Evolutionary conservation across 2,329 filamentous ascomycete genomes (phyloP).

Genomic region (Lecanicillium sp.): DNA sequence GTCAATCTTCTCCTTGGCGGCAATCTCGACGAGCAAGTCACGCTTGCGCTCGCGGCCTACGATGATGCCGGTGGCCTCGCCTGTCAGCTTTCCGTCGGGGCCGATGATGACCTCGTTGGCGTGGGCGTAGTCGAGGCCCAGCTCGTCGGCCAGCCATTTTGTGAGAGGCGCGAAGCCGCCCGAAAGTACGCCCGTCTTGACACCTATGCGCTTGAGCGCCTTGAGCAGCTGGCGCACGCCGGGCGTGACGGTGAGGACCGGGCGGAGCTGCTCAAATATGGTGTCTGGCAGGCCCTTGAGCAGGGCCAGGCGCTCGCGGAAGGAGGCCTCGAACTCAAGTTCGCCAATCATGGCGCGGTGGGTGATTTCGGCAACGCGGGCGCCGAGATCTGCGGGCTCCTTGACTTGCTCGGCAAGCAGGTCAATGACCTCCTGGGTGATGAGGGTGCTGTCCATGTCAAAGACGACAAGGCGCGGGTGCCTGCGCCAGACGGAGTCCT

Average conservation of each 20-base stretch:
- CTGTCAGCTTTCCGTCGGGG: constrained; percentile 58
- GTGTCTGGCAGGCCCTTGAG: constrained; percentile 73
- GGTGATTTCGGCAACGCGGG: constrained; percentile 81
- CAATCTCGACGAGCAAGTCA: constrained; percentile 65
- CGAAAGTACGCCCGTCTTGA: constrained; percentile 84
- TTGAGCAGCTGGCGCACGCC: constrained; percentile 71
- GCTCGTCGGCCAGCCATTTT: constrained; percentile 70
- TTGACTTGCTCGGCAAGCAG: constrained; percentile 77
- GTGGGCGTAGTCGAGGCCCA: constrained; percentile 81
- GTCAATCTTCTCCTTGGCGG: constrained; percentile 57
- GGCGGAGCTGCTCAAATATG: constrained; percentile 72
- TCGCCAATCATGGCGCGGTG: constrained; percentile 93
- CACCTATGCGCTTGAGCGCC: constrained; percentile 70
- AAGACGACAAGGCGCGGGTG: constrained; percentile 88
- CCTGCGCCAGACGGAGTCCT: constrained; percentile 65
- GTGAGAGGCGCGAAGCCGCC: constrained; percentile 90
- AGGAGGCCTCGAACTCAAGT: constrained; percentile 80
- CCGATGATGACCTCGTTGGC: constrained; percentile 75
- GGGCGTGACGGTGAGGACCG: constrained; percentile 71
- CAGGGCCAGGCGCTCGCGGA: constrained; percentile 73
- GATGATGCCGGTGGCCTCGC: constrained; percentile 65
- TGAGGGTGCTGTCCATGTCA: constrained; percentile 97
- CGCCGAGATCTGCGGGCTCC: constrained; percentile 64
- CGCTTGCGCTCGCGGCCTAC: constrained; percentile 72
- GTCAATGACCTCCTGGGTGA: constrained; percentile 96